A percentile compares a stretch with the other conserved stretches of the same genome.
Evolutionary conservation across 106 monocot genomes (phyloP).

Genomic region (Dioscorea dumetorum): DNA sequence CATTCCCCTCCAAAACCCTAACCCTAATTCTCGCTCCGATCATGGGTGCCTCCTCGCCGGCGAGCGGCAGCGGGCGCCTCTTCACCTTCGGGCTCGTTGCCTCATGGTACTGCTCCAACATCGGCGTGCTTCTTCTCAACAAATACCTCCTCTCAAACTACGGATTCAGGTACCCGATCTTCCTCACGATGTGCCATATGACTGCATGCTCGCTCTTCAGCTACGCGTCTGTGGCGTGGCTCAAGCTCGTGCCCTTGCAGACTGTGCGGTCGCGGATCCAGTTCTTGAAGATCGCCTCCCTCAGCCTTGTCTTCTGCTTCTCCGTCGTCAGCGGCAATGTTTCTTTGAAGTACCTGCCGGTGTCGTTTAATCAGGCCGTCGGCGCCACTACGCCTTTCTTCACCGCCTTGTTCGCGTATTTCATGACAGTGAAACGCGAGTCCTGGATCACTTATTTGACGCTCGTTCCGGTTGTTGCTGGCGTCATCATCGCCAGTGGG

Average conservation of each 20-base stretch:
- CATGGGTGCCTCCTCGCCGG: not conserved
- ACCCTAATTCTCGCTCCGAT: too few relatives aligned
- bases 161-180: conserved; percentile 36
- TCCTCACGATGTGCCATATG: conserved; percentile 51
- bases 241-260: conserved; percentile 37
- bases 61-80: conserved; percentile 14
- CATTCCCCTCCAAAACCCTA: too few relatives aligned
- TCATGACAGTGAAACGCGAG: conserved; percentile 35
- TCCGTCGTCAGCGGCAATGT: conserved; percentile 49
- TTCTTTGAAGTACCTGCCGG: conserved; percentile 29
- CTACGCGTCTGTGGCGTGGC: conserved; percentile 43
- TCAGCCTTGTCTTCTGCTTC: conserved; percentile 39
- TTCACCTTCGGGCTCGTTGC: conserved; percentile 56
- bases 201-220: conserved; percentile 41
- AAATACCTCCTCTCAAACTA: conserved; percentile 27
- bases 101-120: conserved; percentile 67
- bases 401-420: conserved; percentile 36
- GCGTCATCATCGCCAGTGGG: conserved; percentile 41
- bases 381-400: conserved; percentile 55
- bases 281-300: conserved; percentile 34
- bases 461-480: conserved; percentile 38
- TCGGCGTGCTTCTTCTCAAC: conserved; percentile 60
- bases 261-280: conserved; percentile 33
- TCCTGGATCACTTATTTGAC: conserved; percentile 36
- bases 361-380: conserved; percentile 42